Base-by-base conservation (phyloP, 1,139 yeast species). In the Lodderomyces oxycetoniae region DNA sequence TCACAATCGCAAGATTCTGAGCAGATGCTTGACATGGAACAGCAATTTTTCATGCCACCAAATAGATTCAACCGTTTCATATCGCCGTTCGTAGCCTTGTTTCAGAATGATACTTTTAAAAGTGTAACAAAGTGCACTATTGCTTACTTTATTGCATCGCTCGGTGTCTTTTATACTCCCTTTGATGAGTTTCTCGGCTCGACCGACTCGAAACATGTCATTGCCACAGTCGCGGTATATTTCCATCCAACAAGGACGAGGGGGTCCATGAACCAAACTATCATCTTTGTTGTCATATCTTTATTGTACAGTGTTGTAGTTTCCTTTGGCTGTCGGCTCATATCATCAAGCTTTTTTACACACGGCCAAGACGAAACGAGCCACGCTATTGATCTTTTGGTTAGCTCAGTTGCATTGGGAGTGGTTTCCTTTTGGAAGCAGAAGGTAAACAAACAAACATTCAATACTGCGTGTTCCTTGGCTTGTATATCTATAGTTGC, bases 161-260 rank as follows among this genome's bases (percentile, higher is more conserved):
- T 83, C 36, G 85, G 81, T 2, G 94, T 85, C n/a, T 84, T 81
- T 53, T 72, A 77, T 46, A 64, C 76, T 0, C 61, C 73, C 2
- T 65, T 85, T 30, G 73, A 83, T 19, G 47, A 52, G 14, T 42
- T 76, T 2, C 54, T 84, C 34, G 95, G 95, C 0, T 53, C 63
- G 26, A 71, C 86, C 12, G 91, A 83, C 54, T 78, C 83, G 17
- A 86, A 85, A 52, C 95, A 86, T 57, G 72, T 84, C 47, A 78
- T 82, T 5, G 87, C 94, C 16, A 86, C 95, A 0, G 82, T 81
- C 12, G 84, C 86, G 1, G 93, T 85, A 3, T 86, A 86, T 54
- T 85, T 86, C 61, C 93, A 85, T 49, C 91, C 95, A 0, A 74
- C 89, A 3, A 57, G 95, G 34, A 72, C 93, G 1, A 74, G 76